Percentiles rank a stretch among this genome's conserved stretches.
phyloP scores from a whole-genome alignment of 805 yeast species.

The Cyberlindnera saturnus region DNA sequence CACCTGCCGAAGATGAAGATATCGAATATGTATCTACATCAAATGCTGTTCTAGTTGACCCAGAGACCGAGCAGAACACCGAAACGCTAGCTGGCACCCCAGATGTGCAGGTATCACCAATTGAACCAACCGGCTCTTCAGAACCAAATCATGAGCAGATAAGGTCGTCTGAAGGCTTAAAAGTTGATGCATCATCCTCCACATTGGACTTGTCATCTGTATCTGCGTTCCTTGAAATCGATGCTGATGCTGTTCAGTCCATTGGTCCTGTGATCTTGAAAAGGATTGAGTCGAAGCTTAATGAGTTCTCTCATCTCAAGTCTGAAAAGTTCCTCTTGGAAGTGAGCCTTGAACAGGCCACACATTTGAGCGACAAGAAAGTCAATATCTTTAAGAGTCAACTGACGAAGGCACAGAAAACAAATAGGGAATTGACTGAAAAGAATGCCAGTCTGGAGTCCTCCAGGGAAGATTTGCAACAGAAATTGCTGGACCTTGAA shows the following conservation, averaged over 20 bases:
- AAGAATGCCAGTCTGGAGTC: slow-evolving; percentile 17
- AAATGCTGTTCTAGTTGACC: no score
- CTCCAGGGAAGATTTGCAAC: slow-evolving; percentile 18
- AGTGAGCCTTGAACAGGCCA: slow-evolving; percentile 35
- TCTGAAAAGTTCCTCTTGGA: slow-evolving; percentile 32
- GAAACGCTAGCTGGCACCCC: neutral
- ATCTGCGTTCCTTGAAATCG: slow-evolving; percentile 30
- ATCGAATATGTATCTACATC: no score
- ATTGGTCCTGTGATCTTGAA: slow-evolving; percentile 20
- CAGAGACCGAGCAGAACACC: no score
- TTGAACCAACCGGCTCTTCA: neutral
- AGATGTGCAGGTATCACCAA: slow-evolving; percentile 4
- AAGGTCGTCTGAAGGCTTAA: no score
- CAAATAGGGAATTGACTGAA: slow-evolving; percentile 19
- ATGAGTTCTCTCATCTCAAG: slow-evolving; percentile 30
- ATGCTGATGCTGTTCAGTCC: slow-evolving; percentile 16
- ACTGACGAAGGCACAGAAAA: slow-evolving; percentile 17
- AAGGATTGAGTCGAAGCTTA: slow-evolving; percentile 26
- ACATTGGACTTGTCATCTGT: slow-evolving; percentile 12
- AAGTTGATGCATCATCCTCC: neutral
- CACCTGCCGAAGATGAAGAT: no score
- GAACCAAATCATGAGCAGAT: neutral
- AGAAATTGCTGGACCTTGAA: slow-evolving; percentile 14
- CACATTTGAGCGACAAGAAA: slow-evolving; percentile 28
- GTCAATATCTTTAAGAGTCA: slow-evolving; percentile 28